These are phyloP conservation scores for Paecilomyces fulvus DNA, from an alignment of 2,329 filamentous ascomycete genomes.

Conservation along the genomic window DNA sequence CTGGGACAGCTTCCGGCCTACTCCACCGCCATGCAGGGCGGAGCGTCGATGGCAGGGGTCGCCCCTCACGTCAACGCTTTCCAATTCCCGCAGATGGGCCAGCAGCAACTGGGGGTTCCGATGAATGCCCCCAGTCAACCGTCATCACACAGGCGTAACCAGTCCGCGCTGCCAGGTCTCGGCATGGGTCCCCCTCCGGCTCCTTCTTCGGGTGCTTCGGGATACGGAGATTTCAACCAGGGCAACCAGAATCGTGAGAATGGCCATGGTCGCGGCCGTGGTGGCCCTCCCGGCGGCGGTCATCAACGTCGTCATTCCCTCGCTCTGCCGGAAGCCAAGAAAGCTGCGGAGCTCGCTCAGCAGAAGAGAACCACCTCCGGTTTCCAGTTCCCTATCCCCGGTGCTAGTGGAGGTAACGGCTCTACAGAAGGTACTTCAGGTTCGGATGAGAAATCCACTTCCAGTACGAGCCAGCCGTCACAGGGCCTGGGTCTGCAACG, in stretches of 20 bases:
- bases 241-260: slow-evolving; percentile 65
- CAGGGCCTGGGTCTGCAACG: slow-evolving; percentile 57
- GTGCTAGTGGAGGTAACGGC: slow-evolving; percentile 47
- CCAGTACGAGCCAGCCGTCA: slow-evolving; percentile 43
- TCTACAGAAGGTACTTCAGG: slow-evolving; percentile 47
- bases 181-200: slow-evolving; percentile 85
- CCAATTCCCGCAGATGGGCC: slow-evolving; percentile 76
- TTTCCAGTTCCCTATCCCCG: slow-evolving; percentile 86
- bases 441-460: slow-evolving; percentile 40
- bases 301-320: slow-evolving; percentile 93
- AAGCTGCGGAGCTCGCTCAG: slow-evolving; percentile 91
- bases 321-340: slow-evolving; percentile 90
- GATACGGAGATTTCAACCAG: slow-evolving; percentile 70
- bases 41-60: slow-evolving; percentile 61
- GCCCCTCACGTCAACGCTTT: slow-evolving; percentile 69
- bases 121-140: slow-evolving; percentile 72
- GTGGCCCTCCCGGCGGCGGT: slow-evolving; percentile 60
- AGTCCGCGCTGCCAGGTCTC: slow-evolving; percentile 91
- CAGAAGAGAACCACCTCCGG: slow-evolving; percentile 90
- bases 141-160: slow-evolving; percentile 83
- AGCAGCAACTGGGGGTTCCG: slow-evolving; percentile 60
- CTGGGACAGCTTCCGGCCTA: slow-evolving; percentile 63
- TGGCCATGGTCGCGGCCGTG: slow-evolving; percentile 63
- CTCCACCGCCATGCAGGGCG: slow-evolving; percentile 64
- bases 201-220: slow-evolving; percentile 78